phyloP scores from a whole-genome alignment of 768 basidiomycete genomes.

The Boletus insuetus region DNA sequence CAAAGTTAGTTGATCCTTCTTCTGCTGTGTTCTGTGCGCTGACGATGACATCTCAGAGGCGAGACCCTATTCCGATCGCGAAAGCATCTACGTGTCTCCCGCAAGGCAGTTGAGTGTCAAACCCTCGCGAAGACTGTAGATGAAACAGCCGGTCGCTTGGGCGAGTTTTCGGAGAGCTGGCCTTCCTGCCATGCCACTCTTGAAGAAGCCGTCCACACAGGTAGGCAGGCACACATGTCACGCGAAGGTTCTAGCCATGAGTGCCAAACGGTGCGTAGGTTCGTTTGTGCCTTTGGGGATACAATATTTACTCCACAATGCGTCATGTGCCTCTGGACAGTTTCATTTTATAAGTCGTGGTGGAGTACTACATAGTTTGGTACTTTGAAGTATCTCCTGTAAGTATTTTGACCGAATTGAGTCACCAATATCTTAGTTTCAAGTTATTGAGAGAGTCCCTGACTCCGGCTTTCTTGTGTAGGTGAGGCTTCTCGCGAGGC shows the following conservation, averaged over 20 bases:
- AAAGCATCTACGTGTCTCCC: conserved; percentile 11
- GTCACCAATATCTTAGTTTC: conserved; percentile 22
- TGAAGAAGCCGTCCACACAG: not conserved
- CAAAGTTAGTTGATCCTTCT: conserved; percentile 1
- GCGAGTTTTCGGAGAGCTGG: not conserved
- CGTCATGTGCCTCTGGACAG: no score
- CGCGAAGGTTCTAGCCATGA: no score
- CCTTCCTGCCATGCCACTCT: no score
- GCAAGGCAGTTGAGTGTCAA: not conserved
- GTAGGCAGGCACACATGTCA: not conserved
- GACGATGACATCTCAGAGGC: conserved; percentile 5
- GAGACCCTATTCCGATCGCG: not conserved
- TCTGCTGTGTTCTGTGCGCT: not conserved
- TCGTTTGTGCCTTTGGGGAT: no score
- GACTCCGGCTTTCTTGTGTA: no score
- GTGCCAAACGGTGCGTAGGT: not conserved
- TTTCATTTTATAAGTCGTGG: no score
- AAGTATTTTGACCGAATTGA: not conserved
- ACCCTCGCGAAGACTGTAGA: conserved; percentile 22
- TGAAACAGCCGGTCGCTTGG: not conserved
- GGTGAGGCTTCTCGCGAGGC: no score
- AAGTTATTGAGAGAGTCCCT: conserved; percentile 1
- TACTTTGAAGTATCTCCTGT: no score
- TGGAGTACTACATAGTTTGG: no score
- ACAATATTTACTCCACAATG: no score